These are phyloP conservation scores for Wickerhamiella sergipiensis DNA, from an alignment of 805 yeast genomes.

Conservation along the genomic window DNA sequence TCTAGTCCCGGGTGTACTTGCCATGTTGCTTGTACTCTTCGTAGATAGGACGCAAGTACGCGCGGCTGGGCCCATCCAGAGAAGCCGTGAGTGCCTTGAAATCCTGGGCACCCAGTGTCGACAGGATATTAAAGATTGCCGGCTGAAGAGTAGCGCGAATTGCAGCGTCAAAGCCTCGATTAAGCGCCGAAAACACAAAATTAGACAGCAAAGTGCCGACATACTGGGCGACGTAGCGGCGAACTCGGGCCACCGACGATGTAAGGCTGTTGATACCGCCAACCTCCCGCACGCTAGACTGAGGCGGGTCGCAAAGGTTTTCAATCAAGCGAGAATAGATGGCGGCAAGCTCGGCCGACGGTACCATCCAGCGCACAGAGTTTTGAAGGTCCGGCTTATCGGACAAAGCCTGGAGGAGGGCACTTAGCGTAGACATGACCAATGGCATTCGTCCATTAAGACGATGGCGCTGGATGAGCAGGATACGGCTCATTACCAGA, in stretches of 20 bases:
- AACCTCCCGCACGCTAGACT: conserved; percentile 19
- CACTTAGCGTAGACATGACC: conserved; percentile 34
- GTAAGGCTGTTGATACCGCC: conserved; percentile 30
- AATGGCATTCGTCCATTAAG: conserved; percentile 63
- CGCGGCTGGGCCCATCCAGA: conserved; percentile 56
- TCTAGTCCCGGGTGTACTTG: conserved; percentile 57
- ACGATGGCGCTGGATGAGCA: conserved; percentile 57
- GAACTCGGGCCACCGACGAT: conserved; percentile 42
- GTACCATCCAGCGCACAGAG: neutral
- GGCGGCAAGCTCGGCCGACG: conserved; percentile 6
- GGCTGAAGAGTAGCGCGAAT: conserved; percentile 37
- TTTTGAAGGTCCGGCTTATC: neutral
- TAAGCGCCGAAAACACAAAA: conserved; percentile 44
- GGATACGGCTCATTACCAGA: conserved; percentile 42
- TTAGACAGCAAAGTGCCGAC: conserved; percentile 36
- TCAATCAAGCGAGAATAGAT: conserved; percentile 43
- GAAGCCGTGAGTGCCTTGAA: conserved; percentile 46
- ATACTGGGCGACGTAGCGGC: conserved; percentile 25
- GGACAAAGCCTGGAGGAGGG: conserved; percentile 38
- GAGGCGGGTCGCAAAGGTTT: conserved; percentile 63
- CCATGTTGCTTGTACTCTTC: conserved; percentile 64
- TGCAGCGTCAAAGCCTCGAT: conserved; percentile 32
- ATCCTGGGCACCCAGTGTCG: conserved; percentile 55
- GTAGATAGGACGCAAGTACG: conserved; percentile 52
- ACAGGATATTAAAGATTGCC: conserved; percentile 52